phyloP scores from a whole-genome alignment of 148 eudicot genomes.

The Rhododendron griersonianum region DNA sequence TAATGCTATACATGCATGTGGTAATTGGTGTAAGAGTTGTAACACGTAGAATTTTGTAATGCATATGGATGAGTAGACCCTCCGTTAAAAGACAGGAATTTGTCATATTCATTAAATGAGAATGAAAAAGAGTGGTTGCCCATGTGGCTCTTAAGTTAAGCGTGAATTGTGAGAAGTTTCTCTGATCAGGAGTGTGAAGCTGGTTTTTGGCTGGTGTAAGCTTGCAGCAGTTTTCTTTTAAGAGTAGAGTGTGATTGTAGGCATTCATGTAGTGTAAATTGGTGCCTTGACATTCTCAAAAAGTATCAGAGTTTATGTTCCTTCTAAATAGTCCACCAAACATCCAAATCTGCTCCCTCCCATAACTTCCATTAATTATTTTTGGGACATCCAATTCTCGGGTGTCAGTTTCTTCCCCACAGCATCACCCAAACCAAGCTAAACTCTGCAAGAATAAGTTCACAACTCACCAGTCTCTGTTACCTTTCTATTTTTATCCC shows the following conservation, averaged over 20 bases:
- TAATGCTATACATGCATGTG: background rate
- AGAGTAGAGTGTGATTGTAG: background rate
- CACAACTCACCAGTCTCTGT: background rate
- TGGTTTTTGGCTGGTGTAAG: background rate
- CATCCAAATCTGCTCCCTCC: background rate
- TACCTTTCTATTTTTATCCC: background rate
- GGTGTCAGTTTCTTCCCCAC: background rate
- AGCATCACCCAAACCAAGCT: background rate
- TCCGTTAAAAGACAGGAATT: background rate
- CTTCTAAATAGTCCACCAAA: background rate
- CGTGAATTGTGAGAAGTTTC: background rate
- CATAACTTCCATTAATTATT: background rate
- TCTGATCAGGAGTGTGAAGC: background rate
- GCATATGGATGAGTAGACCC: background rate
- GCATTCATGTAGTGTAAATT: background rate
- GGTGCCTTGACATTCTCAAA: background rate
- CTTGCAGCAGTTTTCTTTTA: background rate
- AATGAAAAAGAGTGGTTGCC: background rate
- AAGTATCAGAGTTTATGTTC: background rate
- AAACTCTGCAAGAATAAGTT: background rate
- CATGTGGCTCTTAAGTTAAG: background rate
- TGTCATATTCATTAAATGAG: background rate
- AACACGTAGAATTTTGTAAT: background rate
- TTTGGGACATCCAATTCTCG: background rate
- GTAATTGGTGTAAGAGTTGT: background rate